Evolutionary conservation across 2,329 filamentous ascomycete species (phyloP).

Genomic region (Annulohypoxylon truncatum): DNA sequence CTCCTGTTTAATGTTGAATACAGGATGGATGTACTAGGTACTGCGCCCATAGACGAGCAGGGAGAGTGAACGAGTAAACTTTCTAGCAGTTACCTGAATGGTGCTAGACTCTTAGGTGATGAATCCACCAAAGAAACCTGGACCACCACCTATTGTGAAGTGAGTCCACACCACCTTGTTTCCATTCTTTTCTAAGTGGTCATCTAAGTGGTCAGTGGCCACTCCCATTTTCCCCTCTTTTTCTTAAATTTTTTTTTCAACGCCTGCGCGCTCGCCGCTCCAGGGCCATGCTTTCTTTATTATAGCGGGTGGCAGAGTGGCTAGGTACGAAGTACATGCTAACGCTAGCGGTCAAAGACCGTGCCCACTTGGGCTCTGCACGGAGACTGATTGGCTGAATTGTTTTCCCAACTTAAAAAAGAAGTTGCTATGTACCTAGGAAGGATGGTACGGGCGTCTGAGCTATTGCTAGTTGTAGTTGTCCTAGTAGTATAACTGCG

Average conservation of each 20-base stretch:
- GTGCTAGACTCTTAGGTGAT: slow-evolving; percentile 21
- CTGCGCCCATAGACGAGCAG: background rate
- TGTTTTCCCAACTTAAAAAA: slow-evolving; percentile 20
- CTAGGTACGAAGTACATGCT: slow-evolving; percentile 22
- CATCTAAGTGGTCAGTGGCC: slow-evolving; percentile 9
- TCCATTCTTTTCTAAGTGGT: slow-evolving; percentile 26
- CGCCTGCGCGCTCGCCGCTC: slow-evolving; percentile 37
- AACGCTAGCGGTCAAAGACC: slow-evolving; percentile 38
- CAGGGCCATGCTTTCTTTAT: slow-evolving; percentile 9
- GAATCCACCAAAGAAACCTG: slow-evolving; percentile 28
- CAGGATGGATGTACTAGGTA: slow-evolving; percentile 14
- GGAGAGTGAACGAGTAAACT: background rate
- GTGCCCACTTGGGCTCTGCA: slow-evolving; percentile 27
- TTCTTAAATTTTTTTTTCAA: slow-evolving; percentile 16
- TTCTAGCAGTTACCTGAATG: slow-evolving; percentile 32
- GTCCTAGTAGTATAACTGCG: background rate
- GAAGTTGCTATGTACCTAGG: slow-evolving; percentile 2
- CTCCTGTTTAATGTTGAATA: slow-evolving; percentile 3
- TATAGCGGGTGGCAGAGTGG: background rate
- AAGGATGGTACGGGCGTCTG: slow-evolving; percentile 4
- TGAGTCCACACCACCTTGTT: slow-evolving; percentile 24
- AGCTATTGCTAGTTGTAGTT: slow-evolving; percentile 17
- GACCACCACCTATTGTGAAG: slow-evolving; percentile 25
- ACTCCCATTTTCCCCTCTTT: slow-evolving; percentile 6
- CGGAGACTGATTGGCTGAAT: slow-evolving; percentile 30